Evolutionary conservation across 2,329 filamentous ascomycete genomes (phyloP).

Genomic region (Macrophomina tecta): DNA sequence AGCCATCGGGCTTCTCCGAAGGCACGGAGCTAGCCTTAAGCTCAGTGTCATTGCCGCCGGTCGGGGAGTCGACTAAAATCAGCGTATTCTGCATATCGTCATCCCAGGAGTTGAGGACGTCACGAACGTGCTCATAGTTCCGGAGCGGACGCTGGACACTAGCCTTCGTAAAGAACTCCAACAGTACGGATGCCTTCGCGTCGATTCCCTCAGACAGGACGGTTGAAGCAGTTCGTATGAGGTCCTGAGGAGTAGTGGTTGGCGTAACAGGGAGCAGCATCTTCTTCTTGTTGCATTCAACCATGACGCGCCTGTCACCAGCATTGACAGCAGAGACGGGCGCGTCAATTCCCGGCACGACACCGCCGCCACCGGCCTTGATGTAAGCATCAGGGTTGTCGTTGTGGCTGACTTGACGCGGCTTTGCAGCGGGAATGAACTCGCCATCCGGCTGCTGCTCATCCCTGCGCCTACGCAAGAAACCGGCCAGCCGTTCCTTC

Average conservation of each 20-base stretch:
- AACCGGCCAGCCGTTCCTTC: constrained; percentile 37
- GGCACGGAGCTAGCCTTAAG: constrained; percentile 72
- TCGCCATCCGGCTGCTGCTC: constrained; percentile 36
- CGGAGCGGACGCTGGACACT: constrained; percentile 83
- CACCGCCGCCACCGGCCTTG: constrained; percentile 52
- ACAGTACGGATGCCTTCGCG: constrained; percentile 69
- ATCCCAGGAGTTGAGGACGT: constrained; percentile 94
- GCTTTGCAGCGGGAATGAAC: constrained; percentile 31
- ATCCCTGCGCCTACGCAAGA: constrained; percentile 44
- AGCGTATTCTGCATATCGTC: constrained; percentile 77
- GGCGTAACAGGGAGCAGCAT: constrained; percentile 75
- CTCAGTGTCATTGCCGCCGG: constrained; percentile 57
- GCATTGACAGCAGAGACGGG: constrained; percentile 82
- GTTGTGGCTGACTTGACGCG: constrained; percentile 36
- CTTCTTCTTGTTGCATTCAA: constrained; percentile 73
- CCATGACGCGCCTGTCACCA: constrained; percentile 73
- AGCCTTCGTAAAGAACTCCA: constrained; percentile 77
- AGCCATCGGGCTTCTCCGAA: constrained; percentile 66
- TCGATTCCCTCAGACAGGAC: constrained; percentile 69
- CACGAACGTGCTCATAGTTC: constrained; percentile 83
- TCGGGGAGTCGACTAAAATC: constrained; percentile 66
- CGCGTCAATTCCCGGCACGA: constrained; percentile 69
- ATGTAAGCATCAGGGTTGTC: constrained; percentile 36
- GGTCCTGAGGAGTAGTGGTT: constrained; percentile 75
- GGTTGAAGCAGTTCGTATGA: constrained; percentile 71